Conservation (phyloP, 805 yeast genomes). For the Saccharomyces eubayanus region DNA sequence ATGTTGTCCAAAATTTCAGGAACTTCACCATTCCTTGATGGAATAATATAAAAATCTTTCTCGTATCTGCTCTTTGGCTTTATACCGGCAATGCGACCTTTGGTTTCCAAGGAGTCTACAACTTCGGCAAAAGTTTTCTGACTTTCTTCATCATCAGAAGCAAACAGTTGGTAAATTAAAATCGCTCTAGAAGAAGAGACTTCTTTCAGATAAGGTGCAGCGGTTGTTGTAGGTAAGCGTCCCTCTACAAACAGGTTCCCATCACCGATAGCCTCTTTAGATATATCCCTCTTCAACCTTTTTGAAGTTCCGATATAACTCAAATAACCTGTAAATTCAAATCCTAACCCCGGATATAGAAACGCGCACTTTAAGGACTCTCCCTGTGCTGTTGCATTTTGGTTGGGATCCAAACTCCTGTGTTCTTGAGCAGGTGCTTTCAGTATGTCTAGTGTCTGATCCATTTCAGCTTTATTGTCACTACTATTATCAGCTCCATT, state of each 20-base stretch:
- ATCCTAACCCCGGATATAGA: conserved; percentile 11
- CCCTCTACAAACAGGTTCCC: conserved; percentile 32
- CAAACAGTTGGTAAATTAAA: conserved; percentile 13
- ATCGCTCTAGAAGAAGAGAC: conserved; percentile 15
- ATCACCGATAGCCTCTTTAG: conserved; percentile 24
- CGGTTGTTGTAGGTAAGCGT: conserved; percentile 21
- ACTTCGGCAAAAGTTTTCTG: conserved; percentile 16
- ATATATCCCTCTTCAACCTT: conserved; percentile 5
- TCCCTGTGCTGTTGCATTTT: background rate
- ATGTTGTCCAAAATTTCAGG: background rate
- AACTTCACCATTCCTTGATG: conserved; percentile 17
- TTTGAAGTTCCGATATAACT: conserved; percentile 13
- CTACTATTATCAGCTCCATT: background rate
- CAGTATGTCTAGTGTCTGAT: background rate
- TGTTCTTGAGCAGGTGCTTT: background rate
- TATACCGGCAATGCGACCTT: conserved; percentile 20
- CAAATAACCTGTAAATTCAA: conserved; percentile 8
- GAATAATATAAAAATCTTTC: conserved; percentile 31
- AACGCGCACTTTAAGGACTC: background rate
- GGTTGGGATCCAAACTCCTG: background rate
- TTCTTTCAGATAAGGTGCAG: conserved; percentile 16
- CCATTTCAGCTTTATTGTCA: background rate
- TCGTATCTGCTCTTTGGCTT: conserved; percentile 13
- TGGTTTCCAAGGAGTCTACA: conserved; percentile 12
- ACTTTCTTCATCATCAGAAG: conserved; percentile 6